Evolutionary conservation across 2,329 filamentous ascomycete genomes (phyloP).

Genomic region (Fusarium equiseti): DNA sequence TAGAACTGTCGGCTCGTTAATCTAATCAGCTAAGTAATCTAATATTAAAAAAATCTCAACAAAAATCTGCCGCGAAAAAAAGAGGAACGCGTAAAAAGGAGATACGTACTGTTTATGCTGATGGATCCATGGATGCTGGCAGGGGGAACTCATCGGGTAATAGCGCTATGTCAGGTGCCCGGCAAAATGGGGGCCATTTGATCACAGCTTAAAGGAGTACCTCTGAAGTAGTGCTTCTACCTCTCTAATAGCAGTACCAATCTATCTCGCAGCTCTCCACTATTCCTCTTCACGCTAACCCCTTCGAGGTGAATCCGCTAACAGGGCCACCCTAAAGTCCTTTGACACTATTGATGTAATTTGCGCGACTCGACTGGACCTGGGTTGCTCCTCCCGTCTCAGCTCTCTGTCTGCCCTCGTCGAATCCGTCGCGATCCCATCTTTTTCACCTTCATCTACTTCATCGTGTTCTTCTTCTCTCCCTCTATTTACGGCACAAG

Average conservation of each 20-base stretch:
- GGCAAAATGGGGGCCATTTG: conserved; percentile 41
- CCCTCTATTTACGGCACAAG: conserved; percentile 35
- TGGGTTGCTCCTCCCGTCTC: conserved; percentile 41
- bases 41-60: conserved; percentile 5
- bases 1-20: background rate
- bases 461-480: conserved; percentile 34
- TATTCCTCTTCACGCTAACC: conserved; percentile 31
- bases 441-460: conserved; percentile 43
- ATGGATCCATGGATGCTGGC: conserved; percentile 7
- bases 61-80: conserved; percentile 18
- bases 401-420: conserved; percentile 34
- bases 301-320: conserved; percentile 38
- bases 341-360: conserved; percentile 50
- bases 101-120: conserved; percentile 25
- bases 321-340: conserved; percentile 45
- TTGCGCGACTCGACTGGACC: conserved; percentile 43
- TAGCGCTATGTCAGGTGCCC: conserved; percentile 40
- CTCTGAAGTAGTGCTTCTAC: fast-evolving
- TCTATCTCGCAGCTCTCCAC: conserved; percentile 47
- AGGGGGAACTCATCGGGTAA: conserved; percentile 36
- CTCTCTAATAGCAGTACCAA: conserved; percentile 24
- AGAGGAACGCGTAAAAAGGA: conserved; percentile 19
- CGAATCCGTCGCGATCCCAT: conserved; percentile 42
- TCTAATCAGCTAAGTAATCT: conserved; percentile 1
- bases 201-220: conserved; percentile 32